Evolutionary conservation across 768 basidiomycete genomes (phyloP), one percentile per base, ranked within the genome.

Genomic region (Tricholoma saponaceum): DNA sequence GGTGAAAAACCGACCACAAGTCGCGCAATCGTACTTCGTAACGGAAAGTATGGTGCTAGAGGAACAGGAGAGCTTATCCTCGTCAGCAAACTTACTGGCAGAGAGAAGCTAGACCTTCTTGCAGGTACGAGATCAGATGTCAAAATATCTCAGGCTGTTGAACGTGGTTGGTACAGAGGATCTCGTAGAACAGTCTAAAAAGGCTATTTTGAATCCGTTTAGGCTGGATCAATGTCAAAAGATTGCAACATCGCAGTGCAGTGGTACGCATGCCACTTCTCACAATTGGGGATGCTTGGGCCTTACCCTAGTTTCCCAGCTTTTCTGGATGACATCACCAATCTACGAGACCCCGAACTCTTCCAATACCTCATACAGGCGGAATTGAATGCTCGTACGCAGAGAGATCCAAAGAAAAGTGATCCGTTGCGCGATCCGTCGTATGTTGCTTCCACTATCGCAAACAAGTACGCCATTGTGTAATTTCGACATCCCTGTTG

Each of bases 91-190:
- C 80, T 90, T 60, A 84, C 79, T 51, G 91, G 91, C 0, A 79
- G 87, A 64, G 90, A 92, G 70, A 92, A 92, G 65, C 76, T 93
- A 28, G 89, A 90, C 68, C 77, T 92, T 23, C 73, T 92, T 28
- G 88, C 88, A 62, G 89, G 91, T 89, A 66, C 58, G 74, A 70
- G 32, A 23, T 37, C 47, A 47, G 56, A 58, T 55, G 54, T 55
- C 32, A 7, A 12, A 22, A 33, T 47, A 43, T 28, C 25, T 22
- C 50, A 52, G 49, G 20, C 53, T 61, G 51, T 58, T 57, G 18
- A 30, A 14, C 18, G 51, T 43, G 20, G 9, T 57, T 44, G n/a
- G 10, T 2, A 33, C 58, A 91, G 89, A 89, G 83, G 87, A 90
- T 67, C 79, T 89, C 50, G 72, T 85, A 46, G 75, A 80, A 63